A percentile compares a stretch with the other conserved stretches of the same genome.
Evolutionary conservation across 2,329 filamentous ascomycete species (phyloP).

Genomic region (Verticillium dahliae): DNA sequence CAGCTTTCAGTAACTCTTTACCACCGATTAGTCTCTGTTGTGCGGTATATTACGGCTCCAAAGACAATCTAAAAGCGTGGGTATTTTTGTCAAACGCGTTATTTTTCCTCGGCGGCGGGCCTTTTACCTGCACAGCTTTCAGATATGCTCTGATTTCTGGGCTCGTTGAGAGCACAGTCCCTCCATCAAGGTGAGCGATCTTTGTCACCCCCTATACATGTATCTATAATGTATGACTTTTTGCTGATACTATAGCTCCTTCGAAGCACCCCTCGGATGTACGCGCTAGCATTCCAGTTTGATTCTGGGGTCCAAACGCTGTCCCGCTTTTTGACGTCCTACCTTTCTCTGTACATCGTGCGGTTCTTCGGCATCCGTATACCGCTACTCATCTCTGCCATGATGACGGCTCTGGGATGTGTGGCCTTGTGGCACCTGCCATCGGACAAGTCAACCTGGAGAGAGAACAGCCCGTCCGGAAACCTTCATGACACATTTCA

Average conservation of each 20-base stretch:
- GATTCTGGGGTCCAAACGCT: not conserved
- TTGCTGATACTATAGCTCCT: not conserved
- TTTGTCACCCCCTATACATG: too few species aligned
- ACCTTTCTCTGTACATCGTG: not conserved
- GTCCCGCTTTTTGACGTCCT: not conserved
- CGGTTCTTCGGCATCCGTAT: not conserved
- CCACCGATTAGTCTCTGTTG: not conserved
- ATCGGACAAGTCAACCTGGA: not conserved
- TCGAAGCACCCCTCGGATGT: not conserved
- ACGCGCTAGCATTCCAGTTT: not conserved
- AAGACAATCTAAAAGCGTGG: not conserved
- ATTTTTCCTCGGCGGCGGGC: not conserved
- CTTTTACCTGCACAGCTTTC: not conserved
- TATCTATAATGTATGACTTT: not conserved
- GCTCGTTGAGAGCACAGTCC: not conserved
- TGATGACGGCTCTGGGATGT: not conserved
- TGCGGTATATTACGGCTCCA: not conserved
- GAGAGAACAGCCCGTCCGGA: not conserved
- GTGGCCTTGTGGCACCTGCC: not conserved
- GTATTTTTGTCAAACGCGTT: not conserved
- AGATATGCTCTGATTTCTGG: not conserved
- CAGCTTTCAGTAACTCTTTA: not conserved
- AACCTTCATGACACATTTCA: not conserved
- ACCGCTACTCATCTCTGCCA: not conserved
- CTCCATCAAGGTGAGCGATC: not conserved